Base-by-base conservation (phyloP, 176 grass and related monocot species). In the Rhynchospora breviuscula region DNA sequence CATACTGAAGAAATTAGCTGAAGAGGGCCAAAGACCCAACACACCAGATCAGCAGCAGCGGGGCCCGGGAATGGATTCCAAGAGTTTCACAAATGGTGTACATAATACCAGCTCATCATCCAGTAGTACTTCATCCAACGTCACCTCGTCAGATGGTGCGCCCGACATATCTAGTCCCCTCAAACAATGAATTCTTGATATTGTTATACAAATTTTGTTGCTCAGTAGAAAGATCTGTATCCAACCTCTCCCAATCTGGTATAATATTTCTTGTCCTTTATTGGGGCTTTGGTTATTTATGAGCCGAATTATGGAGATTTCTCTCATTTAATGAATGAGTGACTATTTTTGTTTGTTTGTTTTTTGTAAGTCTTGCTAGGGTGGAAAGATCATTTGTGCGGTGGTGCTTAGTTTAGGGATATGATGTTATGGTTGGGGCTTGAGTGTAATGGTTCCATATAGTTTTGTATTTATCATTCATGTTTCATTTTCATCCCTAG, bases 1-100 rank as follows among this genome's bases (percentile, higher is more conserved):
- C 84, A 93, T 99, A 23, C 51, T 99, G 51, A 95, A 96, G 88
- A 95, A 86, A 83, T 83, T 99, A 87, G 97, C 97, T 14, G 97
- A 99, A 0, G 93, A 80, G 77, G 97, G 97, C 9, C 87, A 93
- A 87, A 53, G 10, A 31, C 89, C 95, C 11, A 77, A 84, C 61
- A 85, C 81, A 66, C 88, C 91, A 46, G 83, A 53, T 81, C 58
- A 84, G 85, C 84, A 86, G 74, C 91, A 74, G 59, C 81, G 80
- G 83, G 88, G 84, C 60, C 84, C 51, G n/a, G 91, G 89, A 75
- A 88, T 86, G 40, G 89, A 93, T 75, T 86, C 89, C 33, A 92
- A 92, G 85, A 84, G 78, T 49, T 61, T 84, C 18, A 85, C 84
- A 86, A 99, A 96, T 80, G 90, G 93, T 64, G 77, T 89, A 65